These are phyloP conservation scores for Artemisia annua DNA, from an alignment of 129 eudicot genomes.

Conservation along the genomic window DNA sequence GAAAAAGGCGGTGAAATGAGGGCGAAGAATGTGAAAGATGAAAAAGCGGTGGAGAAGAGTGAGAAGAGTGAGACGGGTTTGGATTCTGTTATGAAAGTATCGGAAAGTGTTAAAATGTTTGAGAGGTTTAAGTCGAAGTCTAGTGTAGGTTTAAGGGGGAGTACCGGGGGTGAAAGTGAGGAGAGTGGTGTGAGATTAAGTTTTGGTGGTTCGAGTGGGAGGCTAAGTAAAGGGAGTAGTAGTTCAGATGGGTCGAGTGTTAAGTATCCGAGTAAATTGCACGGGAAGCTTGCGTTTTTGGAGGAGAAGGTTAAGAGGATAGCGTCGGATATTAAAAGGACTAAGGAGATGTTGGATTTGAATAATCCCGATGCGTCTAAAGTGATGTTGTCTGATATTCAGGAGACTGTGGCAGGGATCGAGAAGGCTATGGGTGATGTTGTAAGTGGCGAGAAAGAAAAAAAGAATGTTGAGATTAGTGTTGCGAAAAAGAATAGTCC, in stretches of 20 bases:
- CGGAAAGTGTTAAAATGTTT: conserved; percentile 28
- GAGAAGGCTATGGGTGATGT: conserved; percentile 91
- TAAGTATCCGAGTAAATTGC: conserved; percentile 72
- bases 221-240: conserved; percentile 27
- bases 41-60: neutral
- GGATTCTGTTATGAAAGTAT: conserved; percentile 33
- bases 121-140: conserved; percentile 36
- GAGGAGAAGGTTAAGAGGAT: conserved; percentile 93
- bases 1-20: too few relatives aligned
- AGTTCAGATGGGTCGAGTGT: conserved; percentile 29
- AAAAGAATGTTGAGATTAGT: conserved; percentile 9
- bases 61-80: neutral
- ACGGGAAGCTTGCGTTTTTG: conserved; percentile 89
- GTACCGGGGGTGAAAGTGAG: conserved; percentile 24
- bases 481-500: conserved; percentile 16
- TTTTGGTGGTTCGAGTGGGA: conserved; percentile 22
- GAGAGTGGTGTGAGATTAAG: conserved; percentile 33
- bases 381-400: conserved; percentile 77
- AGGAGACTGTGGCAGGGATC: conserved; percentile 86
- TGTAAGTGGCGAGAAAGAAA: conserved; percentile 35
- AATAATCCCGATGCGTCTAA: conserved; percentile 88
- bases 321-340: conserved; percentile 86
- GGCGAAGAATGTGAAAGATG: conserved; percentile 22
- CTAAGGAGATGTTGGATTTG: conserved; percentile 86
- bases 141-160: conserved; percentile 29